These are phyloP conservation scores for Candida chauliodis DNA, from an alignment of 805 yeast genomes.

Conservation along the genomic window DNA sequence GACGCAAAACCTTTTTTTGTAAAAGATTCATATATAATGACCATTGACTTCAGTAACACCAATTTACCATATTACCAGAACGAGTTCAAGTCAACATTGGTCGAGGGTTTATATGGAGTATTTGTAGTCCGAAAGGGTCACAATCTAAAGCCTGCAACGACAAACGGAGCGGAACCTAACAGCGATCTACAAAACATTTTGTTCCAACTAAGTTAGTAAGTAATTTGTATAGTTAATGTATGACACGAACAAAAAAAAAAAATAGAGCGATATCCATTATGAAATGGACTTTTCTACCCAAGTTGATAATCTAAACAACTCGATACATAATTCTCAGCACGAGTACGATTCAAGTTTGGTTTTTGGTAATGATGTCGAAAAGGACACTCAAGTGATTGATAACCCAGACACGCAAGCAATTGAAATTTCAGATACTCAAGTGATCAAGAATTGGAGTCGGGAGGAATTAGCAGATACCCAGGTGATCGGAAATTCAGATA, in stretches of 20 bases:
- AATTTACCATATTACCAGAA: constrained; percentile 20
- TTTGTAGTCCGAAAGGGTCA: constrained; percentile 38
- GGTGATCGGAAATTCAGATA: constrained; percentile 1
- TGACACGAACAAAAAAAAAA: not conserved
- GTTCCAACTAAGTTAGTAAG: not conserved
- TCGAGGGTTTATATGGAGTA: constrained; percentile 29
- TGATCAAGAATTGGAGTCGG: not conserved
- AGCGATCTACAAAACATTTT: constrained; percentile 3
- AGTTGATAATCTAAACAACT: not conserved
- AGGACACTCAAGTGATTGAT: not conserved
- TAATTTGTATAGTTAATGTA: constrained; percentile 1
- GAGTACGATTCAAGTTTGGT: constrained; percentile 25
- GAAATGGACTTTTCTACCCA: constrained; percentile 2
- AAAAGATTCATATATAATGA: constrained; percentile 61
- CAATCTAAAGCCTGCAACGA: constrained; percentile 3
- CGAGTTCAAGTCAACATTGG: constrained; percentile 12
- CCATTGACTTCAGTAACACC: constrained; percentile 28
- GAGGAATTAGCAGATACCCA: not conserved
- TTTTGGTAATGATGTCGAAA: constrained; percentile 21
- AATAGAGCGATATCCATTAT: no score
- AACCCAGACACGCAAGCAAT: constrained; percentile 5
- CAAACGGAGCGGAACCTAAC: not conserved
- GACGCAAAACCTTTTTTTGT: constrained; percentile 46
- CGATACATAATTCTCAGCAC: not conserved
- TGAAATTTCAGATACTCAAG: not conserved